Evolutionary conservation across 1,284 basidiomycete genomes (phyloP), one percentile per base, ranked within the genome.

Genomic region (Exobasidium rhododendri): DNA sequence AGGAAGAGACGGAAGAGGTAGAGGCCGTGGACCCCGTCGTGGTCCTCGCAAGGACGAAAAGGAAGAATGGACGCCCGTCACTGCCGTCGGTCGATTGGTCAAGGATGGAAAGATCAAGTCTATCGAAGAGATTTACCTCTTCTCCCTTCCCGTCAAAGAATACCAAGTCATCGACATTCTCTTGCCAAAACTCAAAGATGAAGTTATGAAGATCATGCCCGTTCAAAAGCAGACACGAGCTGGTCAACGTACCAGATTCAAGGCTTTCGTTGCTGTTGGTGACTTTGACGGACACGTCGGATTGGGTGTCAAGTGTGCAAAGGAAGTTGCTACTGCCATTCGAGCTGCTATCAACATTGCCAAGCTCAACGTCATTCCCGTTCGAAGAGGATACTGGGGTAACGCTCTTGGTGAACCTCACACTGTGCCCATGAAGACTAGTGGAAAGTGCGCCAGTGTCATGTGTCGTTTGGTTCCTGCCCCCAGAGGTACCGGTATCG

Each of bases 31-130:
- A 64, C 88, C 91, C 74, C 90, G 94, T 80, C 90, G 94, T 80
- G 94, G 94, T 69, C 91, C 90, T 71, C 92, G 92, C 85, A 94
- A 94, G 84, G 94, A 97, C 80, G 94, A 97, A 84, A 97, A 97
- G 86, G 94, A 97, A 65, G 75, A 78, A 69, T 79, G 84, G 97
- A 94, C 90, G 70, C 94, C 94, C 79, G 96, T 98, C 83, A 98
- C 94, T 82, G 97, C 97, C 83, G 91, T 99, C 75, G 94, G 94
- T 69, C 94, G 94, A 83, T 88, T 99, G 78, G 94, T 97, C 61
- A 97, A 97, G 85, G 96, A 97, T 80, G 94, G 94, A 80, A 98
- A 98, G 85, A 97, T 99, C 86, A 97, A 96, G 85, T 97, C 93
- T 56, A 96, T 99, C 87, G 96, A 99, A 83, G 96, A 99, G 83